Evolutionary conservation across 2,329 filamentous ascomycete genomes (phyloP), one percentile per base, ranked within the genome.

Genomic region (Neospermospora avenae): DNA sequence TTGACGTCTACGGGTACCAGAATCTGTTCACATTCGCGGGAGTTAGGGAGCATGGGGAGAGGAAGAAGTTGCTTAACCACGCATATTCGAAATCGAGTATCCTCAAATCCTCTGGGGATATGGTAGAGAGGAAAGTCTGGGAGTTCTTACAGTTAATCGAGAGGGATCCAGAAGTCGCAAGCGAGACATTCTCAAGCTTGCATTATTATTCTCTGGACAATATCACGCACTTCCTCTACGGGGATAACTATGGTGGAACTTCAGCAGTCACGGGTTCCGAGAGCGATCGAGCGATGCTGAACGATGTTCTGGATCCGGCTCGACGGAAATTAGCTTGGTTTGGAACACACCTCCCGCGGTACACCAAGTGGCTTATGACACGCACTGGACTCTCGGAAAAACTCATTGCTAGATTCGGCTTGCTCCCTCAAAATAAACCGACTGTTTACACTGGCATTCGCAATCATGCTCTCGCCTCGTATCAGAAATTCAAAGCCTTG

Each of bases 141-240:
- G 65, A 73, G 10, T 82, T 74, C 59, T 58, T 82, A 57, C 45
- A 73, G 0, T 66, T 81, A 10, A 55, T 82, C 18, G 72, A 77
- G 54, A 55, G 53, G 3, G 72, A 77, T 18, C 66, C 70, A 3
- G 68, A 71, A 0, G 61, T 63, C 1, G 69, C 72, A 3, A 72
- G 73, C 25, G 78, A 83, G 61, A 78, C 80, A 31, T 82, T 82
- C 62, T 67, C 67, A 2, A 79, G 73, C 54, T 69, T 83, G 22
- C 81, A 83, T 68, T 83, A 79, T 67, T 83, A 78, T 68, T 78
- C 78, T 11, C 71, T 84, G 13, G 80, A 84, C 67, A 76, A 72
- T 53, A 82, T 83, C 61, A 81, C 80, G 0, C 73, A 75, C 4
- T 82, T 83, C 52, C 67, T 83, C 0, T 83, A 82, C 59, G 80